Conservation (phyloP, 306 rosid species). For the Trifolium repens region DNA sequence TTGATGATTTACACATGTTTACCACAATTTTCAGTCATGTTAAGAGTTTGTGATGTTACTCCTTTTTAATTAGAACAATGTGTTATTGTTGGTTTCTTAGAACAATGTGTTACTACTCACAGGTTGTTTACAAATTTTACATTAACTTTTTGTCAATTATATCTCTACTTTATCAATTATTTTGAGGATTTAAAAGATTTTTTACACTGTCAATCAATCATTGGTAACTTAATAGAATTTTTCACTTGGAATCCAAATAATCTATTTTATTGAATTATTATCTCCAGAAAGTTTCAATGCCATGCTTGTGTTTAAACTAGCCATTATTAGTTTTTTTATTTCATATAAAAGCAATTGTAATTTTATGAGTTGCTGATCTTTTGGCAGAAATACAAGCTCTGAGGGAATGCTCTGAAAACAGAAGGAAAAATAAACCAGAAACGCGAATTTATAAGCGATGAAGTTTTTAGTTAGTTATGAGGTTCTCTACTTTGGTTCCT, state of each 20-base stretch:
- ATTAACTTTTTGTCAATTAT: too few relatives aligned
- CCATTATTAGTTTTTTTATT: neutral
- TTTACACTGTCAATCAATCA: too few relatives aligned
- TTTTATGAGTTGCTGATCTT: neutral
- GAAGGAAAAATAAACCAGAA: constrained; percentile 43
- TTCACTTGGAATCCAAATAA: neutral
- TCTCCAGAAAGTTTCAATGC: neutral
- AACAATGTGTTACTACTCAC: too few relatives aligned
- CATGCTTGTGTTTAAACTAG: neutral
- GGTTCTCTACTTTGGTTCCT: constrained; percentile 27
- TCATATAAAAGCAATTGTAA: neutral
- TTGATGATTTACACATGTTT: neutral
- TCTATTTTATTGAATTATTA: neutral
- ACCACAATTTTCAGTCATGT: too few relatives aligned
- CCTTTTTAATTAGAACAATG: too few relatives aligned
- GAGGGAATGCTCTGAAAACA: constrained; percentile 73
- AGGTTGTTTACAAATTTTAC: too few relatives aligned
- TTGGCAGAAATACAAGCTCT: constrained; percentile 74
- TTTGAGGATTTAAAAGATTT: too few relatives aligned
- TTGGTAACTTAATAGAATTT: neutral
- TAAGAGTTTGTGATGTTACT: too few relatives aligned
- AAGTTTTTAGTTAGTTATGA: neutral
- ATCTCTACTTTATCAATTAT: too few relatives aligned
- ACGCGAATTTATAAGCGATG: constrained; percentile 35
- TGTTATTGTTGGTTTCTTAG: too few relatives aligned